Percentiles rank a stretch among this genome's conserved stretches.
These are phyloP conservation scores for Lepiota brunneoincarnata DNA, from an alignment of 768 basidiomycete species.

Conservation along the genomic window DNA sequence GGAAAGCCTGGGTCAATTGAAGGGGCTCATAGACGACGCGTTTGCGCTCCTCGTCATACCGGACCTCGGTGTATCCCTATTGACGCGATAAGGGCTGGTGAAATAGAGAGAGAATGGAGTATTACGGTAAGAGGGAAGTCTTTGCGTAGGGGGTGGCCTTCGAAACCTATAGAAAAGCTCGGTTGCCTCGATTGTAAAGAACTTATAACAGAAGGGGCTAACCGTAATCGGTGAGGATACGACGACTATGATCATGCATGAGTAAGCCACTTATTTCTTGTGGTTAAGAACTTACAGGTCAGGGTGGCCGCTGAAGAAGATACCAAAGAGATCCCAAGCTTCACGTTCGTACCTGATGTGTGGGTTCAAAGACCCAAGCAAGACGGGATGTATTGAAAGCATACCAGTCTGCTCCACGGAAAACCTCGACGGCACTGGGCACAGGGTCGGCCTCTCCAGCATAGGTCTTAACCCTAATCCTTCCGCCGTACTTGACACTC, in stretches of 20 bases:
- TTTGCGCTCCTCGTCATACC: constrained; percentile 97
- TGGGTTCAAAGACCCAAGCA: background rate
- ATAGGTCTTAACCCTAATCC: constrained; percentile 97
- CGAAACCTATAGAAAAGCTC: constrained; percentile 60
- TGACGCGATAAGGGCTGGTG: constrained; percentile 1
- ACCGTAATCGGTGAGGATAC: constrained; percentile 98
- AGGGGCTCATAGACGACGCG: constrained; percentile 97
- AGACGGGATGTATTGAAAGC: constrained; percentile 15
- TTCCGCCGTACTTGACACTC: constrained; percentile 70
- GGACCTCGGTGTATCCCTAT: constrained; percentile 97
- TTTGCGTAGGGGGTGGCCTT: constrained; percentile 96
- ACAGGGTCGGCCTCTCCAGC: constrained; percentile 91
- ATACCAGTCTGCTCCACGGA: constrained; percentile 92
- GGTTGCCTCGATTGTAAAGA: constrained; percentile 12
- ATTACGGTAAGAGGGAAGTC: constrained; percentile 95
- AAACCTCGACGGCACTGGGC: constrained; percentile 76
- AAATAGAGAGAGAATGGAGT: background rate
- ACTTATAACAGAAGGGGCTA: constrained; percentile 17
- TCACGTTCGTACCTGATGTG: constrained; percentile 87
- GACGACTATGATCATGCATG: constrained; percentile 56
- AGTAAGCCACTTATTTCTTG: constrained; percentile 3
- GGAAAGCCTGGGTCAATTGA: constrained; percentile 97
- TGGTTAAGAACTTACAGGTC: constrained; percentile 68
- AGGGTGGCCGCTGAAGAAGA: constrained; percentile 95
- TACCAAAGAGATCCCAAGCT: constrained; percentile 96